A percentile compares a stretch with the other conserved stretches of the same genome.
phyloP scores from a whole-genome alignment of 2,329 filamentous ascomycete genomes.

The Fusarium nelsonii region DNA sequence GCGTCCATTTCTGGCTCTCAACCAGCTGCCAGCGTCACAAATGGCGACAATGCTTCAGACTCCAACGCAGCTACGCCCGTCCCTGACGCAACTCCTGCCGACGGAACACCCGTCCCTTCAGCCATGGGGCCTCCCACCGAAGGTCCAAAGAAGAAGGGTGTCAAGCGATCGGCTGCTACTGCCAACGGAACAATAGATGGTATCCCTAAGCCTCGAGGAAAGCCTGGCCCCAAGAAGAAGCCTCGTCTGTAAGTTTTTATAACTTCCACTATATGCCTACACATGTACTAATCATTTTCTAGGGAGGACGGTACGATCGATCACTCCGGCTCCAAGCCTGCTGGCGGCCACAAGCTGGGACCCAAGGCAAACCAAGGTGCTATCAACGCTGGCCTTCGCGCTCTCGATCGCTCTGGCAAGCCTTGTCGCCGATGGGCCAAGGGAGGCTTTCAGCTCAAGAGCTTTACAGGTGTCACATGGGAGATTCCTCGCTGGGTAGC shows the following conservation, averaged over 20 bases:
- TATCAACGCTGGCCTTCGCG: constrained; percentile 95
- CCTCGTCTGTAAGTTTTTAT: constrained; percentile 82
- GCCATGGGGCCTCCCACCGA: constrained; percentile 71
- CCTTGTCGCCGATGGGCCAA: constrained; percentile 93
- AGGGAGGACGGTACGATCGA: constrained; percentile 75
- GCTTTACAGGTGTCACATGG: constrained; percentile 90
- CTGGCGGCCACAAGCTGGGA: constrained; percentile 82
- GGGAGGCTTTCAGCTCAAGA: constrained; percentile 86
- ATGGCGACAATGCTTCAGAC: constrained; percentile 69
- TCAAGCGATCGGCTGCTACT: constrained; percentile 75
- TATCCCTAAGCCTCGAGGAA: constrained; percentile 78
- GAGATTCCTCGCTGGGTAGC: constrained; percentile 85
- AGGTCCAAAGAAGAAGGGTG: constrained; percentile 79
- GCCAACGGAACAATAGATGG: constrained; percentile 73
- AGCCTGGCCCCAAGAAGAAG: constrained; percentile 98
- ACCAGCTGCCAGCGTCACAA: constrained; percentile 55
- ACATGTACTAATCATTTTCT: constrained; percentile 48
- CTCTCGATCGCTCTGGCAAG: constrained; percentile 90
- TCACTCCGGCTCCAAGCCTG: constrained; percentile 63
- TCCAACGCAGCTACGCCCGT: constrained; percentile 71
- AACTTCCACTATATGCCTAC: neutral
- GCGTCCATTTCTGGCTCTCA: constrained; percentile 52
- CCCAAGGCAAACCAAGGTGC: constrained; percentile 97
- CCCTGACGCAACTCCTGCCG: constrained; percentile 61
- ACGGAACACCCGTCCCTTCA: constrained; percentile 66